Percentiles rank a stretch among this genome's conserved stretches.
Conservation (phyloP, 352 stramenopile genomes). For the Pythium myriotylum region DNA sequence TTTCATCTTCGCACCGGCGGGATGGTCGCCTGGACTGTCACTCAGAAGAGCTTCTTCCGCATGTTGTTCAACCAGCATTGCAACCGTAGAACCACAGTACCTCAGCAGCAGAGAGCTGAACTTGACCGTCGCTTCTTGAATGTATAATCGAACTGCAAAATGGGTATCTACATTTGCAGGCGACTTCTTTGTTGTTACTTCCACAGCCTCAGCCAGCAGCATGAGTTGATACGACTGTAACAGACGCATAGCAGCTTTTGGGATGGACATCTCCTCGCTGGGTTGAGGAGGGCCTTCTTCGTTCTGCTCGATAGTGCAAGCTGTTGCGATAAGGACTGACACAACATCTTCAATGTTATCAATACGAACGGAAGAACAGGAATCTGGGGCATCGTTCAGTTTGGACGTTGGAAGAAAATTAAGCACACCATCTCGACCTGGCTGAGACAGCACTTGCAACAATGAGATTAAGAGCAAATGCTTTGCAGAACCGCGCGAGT, state of each 20-base stretch:
- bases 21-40: background rate
- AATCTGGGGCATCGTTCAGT: conserved; percentile 22
- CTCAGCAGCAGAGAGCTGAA: conserved; percentile 70
- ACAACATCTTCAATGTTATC: conserved; percentile 38
- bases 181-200: conserved; percentile 51
- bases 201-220: conserved; percentile 72
- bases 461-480: conserved; percentile 63
- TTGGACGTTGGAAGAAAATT: conserved; percentile 51
- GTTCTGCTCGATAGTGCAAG: conserved; percentile 1
- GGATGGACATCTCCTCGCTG: conserved; percentile 25
- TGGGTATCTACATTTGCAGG: background rate
- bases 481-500: conserved; percentile 40
- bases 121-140: conserved; percentile 72
- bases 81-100: conserved; percentile 56
- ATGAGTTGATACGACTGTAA: conserved; percentile 81
- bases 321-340: conserved; percentile 24
- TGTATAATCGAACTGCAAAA: conserved; percentile 34
- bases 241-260: conserved; percentile 44
- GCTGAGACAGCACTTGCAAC: conserved; percentile 52
- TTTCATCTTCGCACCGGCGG: background rate
- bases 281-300: background rate
- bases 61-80: conserved; percentile 48
- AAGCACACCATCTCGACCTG: conserved; percentile 65
- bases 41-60: conserved; percentile 33
- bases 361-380: conserved; percentile 2